Conservation (phyloP, 176 grass and related monocot species). For the Avena insularis region DNA sequence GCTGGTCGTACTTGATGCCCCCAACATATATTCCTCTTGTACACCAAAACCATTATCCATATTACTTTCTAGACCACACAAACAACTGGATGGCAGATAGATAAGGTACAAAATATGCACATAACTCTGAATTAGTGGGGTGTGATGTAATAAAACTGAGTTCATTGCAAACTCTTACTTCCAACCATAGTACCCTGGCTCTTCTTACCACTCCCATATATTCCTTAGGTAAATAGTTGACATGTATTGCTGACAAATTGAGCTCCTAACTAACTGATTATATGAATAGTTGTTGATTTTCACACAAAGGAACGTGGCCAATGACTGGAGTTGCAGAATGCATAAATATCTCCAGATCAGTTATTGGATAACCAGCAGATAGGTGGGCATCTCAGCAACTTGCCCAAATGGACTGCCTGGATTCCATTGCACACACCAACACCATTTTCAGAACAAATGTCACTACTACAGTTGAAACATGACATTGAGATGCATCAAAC, state of each 20-base stretch:
- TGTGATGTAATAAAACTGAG: neutral
- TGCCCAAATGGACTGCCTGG: too few relatives aligned
- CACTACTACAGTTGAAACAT: too few relatives aligned
- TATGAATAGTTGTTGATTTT: conserved; percentile 33
- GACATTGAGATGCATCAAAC: too few relatives aligned
- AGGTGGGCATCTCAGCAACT: conserved; percentile 20
- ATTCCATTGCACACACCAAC: too few relatives aligned
- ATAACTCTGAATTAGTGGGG: too few relatives aligned
- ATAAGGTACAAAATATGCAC: too few relatives aligned
- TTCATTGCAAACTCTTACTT: conserved; percentile 54
- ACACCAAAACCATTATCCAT: too few relatives aligned
- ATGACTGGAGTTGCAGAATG: conserved; percentile 67
- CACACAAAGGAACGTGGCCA: conserved; percentile 35
- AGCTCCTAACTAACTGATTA: conserved; percentile 37
- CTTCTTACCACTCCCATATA: conserved; percentile 82
- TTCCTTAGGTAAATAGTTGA: conserved; percentile 52
- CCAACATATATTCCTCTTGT: too few relatives aligned
- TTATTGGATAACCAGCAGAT: conserved; percentile 52
- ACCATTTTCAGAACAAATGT: too few relatives aligned
- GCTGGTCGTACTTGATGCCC: too few relatives aligned
- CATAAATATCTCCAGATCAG: conserved; percentile 69
- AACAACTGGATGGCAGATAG: too few relatives aligned
- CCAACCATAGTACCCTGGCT: conserved; percentile 81
- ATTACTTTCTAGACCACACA: too few relatives aligned
- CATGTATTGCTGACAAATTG: conserved; percentile 47